Conservation (phyloP, 2,329 filamentous ascomycete genomes). For the Fusarium caatingaense region DNA sequence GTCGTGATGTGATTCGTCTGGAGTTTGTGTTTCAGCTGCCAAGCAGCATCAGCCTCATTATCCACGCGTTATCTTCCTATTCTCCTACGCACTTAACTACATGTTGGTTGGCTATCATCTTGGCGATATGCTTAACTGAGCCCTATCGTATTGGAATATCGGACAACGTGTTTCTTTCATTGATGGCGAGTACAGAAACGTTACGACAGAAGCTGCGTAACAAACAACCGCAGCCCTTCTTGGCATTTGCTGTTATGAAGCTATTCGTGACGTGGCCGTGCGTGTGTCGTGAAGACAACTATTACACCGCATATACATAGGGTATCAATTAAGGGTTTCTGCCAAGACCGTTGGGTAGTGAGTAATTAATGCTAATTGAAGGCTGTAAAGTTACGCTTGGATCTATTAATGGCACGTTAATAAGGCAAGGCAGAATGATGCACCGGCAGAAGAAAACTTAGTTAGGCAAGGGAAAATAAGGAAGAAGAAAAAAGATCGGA, state of each 20-base stretch:
- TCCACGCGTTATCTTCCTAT: slow-evolving; percentile 25
- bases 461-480: not conserved
- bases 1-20: slow-evolving; percentile 10
- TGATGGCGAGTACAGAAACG: not conserved
- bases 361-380: not conserved
- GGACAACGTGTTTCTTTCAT: slow-evolving; percentile 7
- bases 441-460: not conserved
- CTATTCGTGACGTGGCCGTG: slow-evolving; percentile 14
- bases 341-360: not conserved
- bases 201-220: slow-evolving; percentile 12
- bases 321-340: not conserved
- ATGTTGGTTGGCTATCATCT: slow-evolving; percentile 2
- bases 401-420: not conserved
- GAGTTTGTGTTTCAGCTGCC: slow-evolving; percentile 14
- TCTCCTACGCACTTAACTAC: not conserved
- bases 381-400: not conserved
- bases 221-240: not conserved
- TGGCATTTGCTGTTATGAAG: not conserved
- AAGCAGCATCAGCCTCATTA: slow-evolving; percentile 34
- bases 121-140: slow-evolving; percentile 9
- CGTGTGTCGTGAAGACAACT: not conserved
- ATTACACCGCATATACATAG: not conserved
- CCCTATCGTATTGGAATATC: slow-evolving; percentile 20
- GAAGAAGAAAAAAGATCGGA: not conserved
- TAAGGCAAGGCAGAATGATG: not conserved